Conservation (phyloP, 306 rosid species). For the Acacia melanoxylon region DNA sequence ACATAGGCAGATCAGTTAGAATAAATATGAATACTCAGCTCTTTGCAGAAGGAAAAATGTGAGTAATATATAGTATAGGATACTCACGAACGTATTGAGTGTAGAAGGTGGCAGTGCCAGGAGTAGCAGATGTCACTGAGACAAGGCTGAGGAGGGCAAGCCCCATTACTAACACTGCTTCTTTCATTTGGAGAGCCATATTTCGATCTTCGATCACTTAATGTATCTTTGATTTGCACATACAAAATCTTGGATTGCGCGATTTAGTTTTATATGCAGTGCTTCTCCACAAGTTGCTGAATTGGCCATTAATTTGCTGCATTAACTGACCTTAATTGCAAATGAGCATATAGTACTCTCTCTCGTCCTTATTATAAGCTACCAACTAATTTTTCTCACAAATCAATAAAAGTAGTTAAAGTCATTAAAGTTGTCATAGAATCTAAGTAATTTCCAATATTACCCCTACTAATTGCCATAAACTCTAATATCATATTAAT, state of each 20-base stretch:
- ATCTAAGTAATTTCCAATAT: too few relatives aligned
- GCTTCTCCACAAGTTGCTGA: background rate
- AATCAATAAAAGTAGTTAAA: too few relatives aligned
- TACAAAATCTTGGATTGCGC: too few relatives aligned
- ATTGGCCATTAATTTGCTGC: background rate
- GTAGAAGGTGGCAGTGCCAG: slow-evolving; percentile 41
- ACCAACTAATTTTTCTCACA: too few relatives aligned
- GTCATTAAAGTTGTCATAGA: too few relatives aligned
- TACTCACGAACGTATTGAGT: slow-evolving; percentile 32
- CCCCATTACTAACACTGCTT: slow-evolving; percentile 14
- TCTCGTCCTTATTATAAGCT: too few relatives aligned
- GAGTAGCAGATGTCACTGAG: slow-evolving; percentile 26
- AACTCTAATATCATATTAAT: too few relatives aligned
- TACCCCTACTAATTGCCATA: too few relatives aligned
- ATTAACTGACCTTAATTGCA: background rate
- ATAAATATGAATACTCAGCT: too few relatives aligned
- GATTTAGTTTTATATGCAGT: background rate
- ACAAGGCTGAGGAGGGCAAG: background rate
- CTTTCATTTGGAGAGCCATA: slow-evolving; percentile 16
- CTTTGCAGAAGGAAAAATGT: background rate
- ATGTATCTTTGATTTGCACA: background rate
- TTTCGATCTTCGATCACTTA: background rate
- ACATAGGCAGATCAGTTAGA: too few relatives aligned
- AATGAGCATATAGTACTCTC: too few relatives aligned
- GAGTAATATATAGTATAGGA: background rate